Base-by-base conservation (phyloP, 768 basidiomycete genomes). In the Arthromyces matolae region DNA sequence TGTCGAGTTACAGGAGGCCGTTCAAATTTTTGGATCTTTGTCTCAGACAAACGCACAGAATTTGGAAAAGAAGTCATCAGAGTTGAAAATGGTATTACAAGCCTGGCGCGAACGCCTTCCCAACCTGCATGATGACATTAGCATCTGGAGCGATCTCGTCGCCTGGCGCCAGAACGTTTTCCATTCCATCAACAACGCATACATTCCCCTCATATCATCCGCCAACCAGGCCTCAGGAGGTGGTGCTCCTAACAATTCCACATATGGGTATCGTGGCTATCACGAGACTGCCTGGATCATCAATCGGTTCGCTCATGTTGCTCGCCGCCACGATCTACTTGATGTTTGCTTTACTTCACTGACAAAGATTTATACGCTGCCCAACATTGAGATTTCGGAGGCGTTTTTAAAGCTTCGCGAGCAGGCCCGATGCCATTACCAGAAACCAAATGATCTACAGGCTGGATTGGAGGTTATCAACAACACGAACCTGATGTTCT, bases 281-380 rank as follows among this genome's bases (percentile, higher is more conserved):
- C 96, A 99, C 62, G 96, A 99, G 71, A 98, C 93, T 0, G 96
- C 96, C 6, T 99, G 96, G 96, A 98, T 96, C 62, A 97, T 98
- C 72, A 99, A 99, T 64, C 86, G 96, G 13, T 98, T 99, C 61
- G 96, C 96, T 8, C 95, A 99, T 68, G 93, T 97, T 45, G 96
- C 96, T 18, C 80, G 96, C 49, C 95, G 98, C 68, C 96, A 99
- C 61, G 89, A 94, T 52, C 78, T 99, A 6, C 77, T 94, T 36
- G 96, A 99, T 39, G 96, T 96, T 32, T 98, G 96, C 72, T 92
- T 91, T 69, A 89, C 79, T 5, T 89, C 89, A 1, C 76, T 99
- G 60, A 93, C 88, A 65, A 97, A 93, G 70, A 99, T 99, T 55
- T 99, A 99, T 67, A 94, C 93, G 0, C 75, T 99, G 16, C 96